These are phyloP conservation scores for Phytophthora pluvialis DNA, from an alignment of 352 stramenopile species.

Conservation along the genomic window DNA sequence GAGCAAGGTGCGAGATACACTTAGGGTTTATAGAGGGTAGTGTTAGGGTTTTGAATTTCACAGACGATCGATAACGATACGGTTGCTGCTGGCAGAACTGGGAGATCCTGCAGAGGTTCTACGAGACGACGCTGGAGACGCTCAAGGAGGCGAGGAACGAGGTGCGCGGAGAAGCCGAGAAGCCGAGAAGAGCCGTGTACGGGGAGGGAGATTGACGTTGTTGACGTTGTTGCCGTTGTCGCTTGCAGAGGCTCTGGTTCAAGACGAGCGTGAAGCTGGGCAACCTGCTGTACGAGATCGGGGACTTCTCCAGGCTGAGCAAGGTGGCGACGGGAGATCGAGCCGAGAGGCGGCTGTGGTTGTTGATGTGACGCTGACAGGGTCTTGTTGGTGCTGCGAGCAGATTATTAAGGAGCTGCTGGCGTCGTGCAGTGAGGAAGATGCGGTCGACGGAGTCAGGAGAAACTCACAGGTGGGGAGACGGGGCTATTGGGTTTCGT, in stretches of 20 bases:
- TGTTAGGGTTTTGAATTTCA: not conserved
- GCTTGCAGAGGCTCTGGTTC: conserved; percentile 90
- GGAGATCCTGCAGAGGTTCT: conserved; percentile 86
- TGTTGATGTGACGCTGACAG: not conserved
- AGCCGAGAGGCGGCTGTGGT: not conserved
- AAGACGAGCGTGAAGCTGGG: conserved; percentile 96
- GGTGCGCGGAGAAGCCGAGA: conserved; percentile 4
- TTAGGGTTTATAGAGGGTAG: not conserved
- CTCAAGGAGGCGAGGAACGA: conserved; percentile 86
- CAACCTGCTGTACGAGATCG: conserved; percentile 91
- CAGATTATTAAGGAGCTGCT: conserved; percentile 89
- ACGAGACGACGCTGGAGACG: conserved; percentile 87
- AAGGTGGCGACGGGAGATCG: conserved; percentile 43
- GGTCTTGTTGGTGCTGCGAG: not conserved
- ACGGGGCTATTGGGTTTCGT: not conserved
- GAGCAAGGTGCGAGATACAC: conserved; percentile 51
- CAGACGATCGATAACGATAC: not conserved
- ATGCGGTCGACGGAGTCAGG: conserved; percentile 85
- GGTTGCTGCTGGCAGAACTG: conserved; percentile 53
- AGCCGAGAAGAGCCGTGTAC: not conserved
- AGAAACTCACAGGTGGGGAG: conserved; percentile 75
- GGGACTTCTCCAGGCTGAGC: conserved; percentile 70
- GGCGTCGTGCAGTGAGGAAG: conserved; percentile 83
- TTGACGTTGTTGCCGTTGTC: not conserved
- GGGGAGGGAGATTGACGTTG: not conserved